Base-by-base conservation (phyloP, 2,329 filamentous ascomycete species). In the Calonectria pauciramosa region DNA sequence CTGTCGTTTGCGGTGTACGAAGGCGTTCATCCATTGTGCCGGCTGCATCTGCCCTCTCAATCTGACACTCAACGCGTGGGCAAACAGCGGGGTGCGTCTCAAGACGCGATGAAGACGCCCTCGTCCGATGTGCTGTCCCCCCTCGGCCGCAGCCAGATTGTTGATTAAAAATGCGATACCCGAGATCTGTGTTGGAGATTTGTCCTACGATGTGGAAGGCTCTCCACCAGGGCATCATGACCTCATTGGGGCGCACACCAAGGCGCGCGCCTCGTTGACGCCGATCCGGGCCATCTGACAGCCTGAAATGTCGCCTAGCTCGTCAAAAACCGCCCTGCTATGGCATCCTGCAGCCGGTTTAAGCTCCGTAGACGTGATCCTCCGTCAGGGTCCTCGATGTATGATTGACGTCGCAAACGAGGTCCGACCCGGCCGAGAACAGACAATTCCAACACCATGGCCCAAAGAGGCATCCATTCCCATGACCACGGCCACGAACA, bases 391-490 rank as follows among this genome's bases (percentile, higher is more conserved):
- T 67, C 28, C 52, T 72, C 66, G 47, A 65, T 60, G 72, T 59
- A 44, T 51, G 28, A 32, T 68, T 69, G 52, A 54, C 10, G 36
- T 73, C 38, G 34, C 44, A 67, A 30, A 64, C 36, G 38, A 67
- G 52, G 75, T 52, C 70, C 69, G 60, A 74, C 60, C 71, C 49
- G 28, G 44, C 69, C 65, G 66, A 65, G 32, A 74, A 72, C 34
- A 65, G 30, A 71, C 34, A 64, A n/a, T 52, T 66, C 49, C 49
- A 79, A 66, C 64, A 76, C 75, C 77, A 76, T 81, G 69, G 68
- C 77, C 70, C 70, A 81, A 74, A 76, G 60, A 67, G 78, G 76
- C 74, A 78, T 78, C 71, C 72, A 81, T 76, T 74, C 70, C 74
- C 76, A 76, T 76, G 28, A 51, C 67, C 47, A 67, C 28, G 10